Percentiles rank a stretch among this genome's conserved stretches.
Evolutionary conservation across 441 rosid species (phyloP).

Genomic region (Viola pubescens): DNA sequence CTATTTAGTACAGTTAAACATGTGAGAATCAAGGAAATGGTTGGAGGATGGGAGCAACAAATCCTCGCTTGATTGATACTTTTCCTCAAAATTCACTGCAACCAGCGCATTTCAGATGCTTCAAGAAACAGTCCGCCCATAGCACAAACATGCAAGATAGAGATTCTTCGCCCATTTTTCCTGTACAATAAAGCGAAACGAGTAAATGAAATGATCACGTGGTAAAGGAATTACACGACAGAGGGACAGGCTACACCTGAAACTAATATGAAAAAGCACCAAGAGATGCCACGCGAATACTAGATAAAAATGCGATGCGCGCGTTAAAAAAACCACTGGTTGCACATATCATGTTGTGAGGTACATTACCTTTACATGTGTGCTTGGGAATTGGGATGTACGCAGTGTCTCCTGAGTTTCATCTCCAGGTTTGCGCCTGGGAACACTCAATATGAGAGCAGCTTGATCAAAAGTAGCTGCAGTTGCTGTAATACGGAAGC

Average conservation of each 20-base stretch:
- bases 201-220: background rate
- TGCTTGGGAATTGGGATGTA: conserved; percentile 95
- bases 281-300: too few relatives aligned
- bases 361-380: conserved; percentile 75
- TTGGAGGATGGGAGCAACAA: background rate
- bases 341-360: background rate
- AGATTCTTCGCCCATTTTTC: conserved; percentile 97
- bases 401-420: conserved; percentile 97
- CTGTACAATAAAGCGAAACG: conserved; percentile 28
- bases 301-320: too few relatives aligned
- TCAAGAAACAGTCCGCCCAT: conserved; percentile 88
- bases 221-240: background rate
- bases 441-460: conserved; percentile 88
- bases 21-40: background rate
- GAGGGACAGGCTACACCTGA: background rate
- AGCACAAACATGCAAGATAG: conserved; percentile 76
- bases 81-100: too few relatives aligned
- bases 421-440: conserved; percentile 78
- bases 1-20: conserved; percentile 19
- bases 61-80: background rate
- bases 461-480: conserved; percentile 95
- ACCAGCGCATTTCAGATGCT: background rate
- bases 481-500: conserved; percentile 84
- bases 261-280: background rate
- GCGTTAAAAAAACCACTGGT: too few relatives aligned